These are phyloP conservation scores for Rhodomyrtus tomentosa DNA, from an alignment of 345 rosid species.

Conservation along the genomic window DNA sequence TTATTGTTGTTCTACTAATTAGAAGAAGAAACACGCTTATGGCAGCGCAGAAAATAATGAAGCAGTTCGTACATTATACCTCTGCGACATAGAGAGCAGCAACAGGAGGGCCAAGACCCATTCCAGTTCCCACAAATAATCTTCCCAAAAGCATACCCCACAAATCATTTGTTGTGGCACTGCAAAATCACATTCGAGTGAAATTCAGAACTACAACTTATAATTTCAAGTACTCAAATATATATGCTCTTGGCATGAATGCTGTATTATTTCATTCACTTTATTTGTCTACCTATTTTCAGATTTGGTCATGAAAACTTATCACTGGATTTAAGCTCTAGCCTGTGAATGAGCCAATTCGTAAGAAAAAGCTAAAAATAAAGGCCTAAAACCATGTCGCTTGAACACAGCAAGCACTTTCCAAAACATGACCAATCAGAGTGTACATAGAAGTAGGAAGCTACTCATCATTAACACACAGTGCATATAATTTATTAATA, in stretches of 20 bases:
- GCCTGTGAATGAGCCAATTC: background rate
- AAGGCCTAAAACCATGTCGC: background rate
- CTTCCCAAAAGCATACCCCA: constrained; percentile 95
- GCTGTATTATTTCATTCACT: background rate
- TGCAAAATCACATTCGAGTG: constrained; percentile 16
- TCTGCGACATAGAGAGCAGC: constrained; percentile 93
- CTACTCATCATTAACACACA: background rate
- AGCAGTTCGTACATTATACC: constrained; percentile 32
- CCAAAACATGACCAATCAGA: background rate
- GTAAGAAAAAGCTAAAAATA: background rate
- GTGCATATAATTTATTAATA: background rate
- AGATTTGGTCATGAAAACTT: background rate
- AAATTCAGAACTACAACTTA: background rate
- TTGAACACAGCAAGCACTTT: background rate
- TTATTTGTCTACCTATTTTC: background rate
- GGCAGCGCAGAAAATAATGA: background rate
- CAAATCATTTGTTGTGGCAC: constrained; percentile 62
- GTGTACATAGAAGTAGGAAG: background rate
- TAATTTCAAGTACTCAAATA: background rate
- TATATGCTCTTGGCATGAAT: background rate
- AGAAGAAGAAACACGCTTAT: background rate
- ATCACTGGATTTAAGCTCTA: background rate
- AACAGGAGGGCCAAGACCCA: constrained; percentile 90
- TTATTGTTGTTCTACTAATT: background rate
- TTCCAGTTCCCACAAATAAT: constrained; percentile 81